These are phyloP conservation scores for Phalaenopsis hybrid DNA, from an alignment of 116 monocot species.

Conservation along the genomic window DNA sequence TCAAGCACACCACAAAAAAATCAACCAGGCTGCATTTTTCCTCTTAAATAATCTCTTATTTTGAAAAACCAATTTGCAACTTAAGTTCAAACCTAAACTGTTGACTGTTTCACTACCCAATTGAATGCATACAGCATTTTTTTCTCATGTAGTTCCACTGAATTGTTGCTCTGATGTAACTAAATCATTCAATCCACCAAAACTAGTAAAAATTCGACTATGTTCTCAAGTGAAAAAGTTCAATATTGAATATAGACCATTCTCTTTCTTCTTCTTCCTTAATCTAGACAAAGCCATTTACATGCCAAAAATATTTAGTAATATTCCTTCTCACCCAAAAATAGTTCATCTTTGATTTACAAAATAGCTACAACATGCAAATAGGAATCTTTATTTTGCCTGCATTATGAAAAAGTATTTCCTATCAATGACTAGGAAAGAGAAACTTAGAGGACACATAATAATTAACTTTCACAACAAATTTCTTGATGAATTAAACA, in stretches of 20 bases:
- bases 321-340: too few relatives aligned
- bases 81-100: neutral
- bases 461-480: neutral
- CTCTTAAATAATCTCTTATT: neutral
- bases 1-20: neutral
- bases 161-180: neutral
- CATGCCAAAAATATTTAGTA: too few relatives aligned
- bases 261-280: too few relatives aligned
- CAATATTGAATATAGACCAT: too few relatives aligned
- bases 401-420: too few relatives aligned
- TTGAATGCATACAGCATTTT: neutral
- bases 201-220: too few relatives aligned
- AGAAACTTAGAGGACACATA: neutral
- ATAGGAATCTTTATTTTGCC: too few relatives aligned
- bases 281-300: too few relatives aligned
- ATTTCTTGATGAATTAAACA: neutral
- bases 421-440: neutral
- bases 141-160: neutral
- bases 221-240: too few relatives aligned
- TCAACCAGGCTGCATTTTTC: neutral
- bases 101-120: neutral
- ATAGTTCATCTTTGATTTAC: too few relatives aligned
- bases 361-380: too few relatives aligned
- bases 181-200: neutral
- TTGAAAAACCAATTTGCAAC: neutral